Evolutionary conservation across 2,329 filamentous ascomycete genomes (phyloP).

Genomic region (Fusarium miscanthi): DNA sequence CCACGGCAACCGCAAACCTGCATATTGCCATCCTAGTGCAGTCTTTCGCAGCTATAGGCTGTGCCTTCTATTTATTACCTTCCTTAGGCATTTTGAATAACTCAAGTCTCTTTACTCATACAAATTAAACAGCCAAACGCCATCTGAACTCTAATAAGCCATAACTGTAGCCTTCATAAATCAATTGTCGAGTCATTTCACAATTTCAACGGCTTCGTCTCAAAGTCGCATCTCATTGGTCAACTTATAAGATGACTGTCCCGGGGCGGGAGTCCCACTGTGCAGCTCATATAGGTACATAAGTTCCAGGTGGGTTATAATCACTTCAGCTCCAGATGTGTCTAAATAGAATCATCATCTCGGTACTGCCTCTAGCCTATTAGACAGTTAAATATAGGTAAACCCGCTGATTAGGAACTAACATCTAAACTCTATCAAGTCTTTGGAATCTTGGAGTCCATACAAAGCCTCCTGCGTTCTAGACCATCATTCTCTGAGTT

Average conservation of each 20-base stretch:
- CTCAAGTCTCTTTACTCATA: background rate
- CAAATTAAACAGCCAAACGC: background rate
- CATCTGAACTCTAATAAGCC: background rate
- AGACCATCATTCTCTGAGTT: background rate
- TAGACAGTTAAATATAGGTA: background rate
- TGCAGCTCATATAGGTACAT: constrained; percentile 15
- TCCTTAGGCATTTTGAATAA: background rate
- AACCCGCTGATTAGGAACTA: background rate
- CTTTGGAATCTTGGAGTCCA: background rate
- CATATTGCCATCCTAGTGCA: constrained; percentile 3
- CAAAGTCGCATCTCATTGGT: constrained; percentile 18
- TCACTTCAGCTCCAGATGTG: background rate
- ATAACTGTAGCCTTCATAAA: background rate
- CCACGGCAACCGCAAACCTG: constrained; percentile 32
- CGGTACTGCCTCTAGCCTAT: background rate
- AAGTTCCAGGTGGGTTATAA: background rate
- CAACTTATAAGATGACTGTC: background rate
- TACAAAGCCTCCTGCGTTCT: background rate
- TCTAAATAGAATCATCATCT: constrained; percentile 6
- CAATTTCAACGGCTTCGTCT: constrained; percentile 3
- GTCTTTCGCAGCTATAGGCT: background rate
- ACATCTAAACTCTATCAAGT: background rate
- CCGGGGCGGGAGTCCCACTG: constrained; percentile 34
- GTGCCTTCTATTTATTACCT: background rate
- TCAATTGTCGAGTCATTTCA: background rate